phyloP scores from a whole-genome alignment of 1,284 basidiomycete genomes.

The Schizophyllum commune region DNA sequence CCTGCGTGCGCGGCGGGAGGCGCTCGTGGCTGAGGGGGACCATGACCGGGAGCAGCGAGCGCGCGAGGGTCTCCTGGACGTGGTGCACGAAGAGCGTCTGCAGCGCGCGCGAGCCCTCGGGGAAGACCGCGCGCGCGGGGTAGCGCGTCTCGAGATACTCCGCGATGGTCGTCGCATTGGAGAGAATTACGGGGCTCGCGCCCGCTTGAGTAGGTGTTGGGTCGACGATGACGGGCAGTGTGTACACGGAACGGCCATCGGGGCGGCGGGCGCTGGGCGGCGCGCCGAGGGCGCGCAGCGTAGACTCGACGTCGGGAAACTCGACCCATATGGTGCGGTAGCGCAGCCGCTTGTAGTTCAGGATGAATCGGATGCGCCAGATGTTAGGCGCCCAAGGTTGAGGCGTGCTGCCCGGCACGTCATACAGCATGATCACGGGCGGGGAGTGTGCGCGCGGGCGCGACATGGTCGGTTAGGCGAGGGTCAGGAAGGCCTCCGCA shows the following conservation, averaged over 20 bases:
- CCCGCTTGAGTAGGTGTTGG: slow-evolving; percentile 10
- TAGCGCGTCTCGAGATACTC: slow-evolving; percentile 65
- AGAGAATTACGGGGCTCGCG: slow-evolving; percentile 34
- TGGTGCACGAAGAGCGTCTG: slow-evolving; percentile 65
- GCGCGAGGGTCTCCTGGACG: slow-evolving; percentile 55
- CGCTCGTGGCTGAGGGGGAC: slow-evolving; percentile 57
- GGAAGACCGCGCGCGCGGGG: slow-evolving; percentile 60
- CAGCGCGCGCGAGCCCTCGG: slow-evolving; percentile 57
- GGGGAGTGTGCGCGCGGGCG: neutral
- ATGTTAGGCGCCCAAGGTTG: slow-evolving; percentile 70
- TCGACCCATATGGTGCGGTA: slow-evolving; percentile 65
- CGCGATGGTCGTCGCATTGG: slow-evolving; percentile 53
- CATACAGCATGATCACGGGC: slow-evolving; percentile 57
- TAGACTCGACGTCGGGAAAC: slow-evolving; percentile 56
- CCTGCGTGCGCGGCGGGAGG: slow-evolving; percentile 46
- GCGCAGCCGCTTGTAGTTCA: slow-evolving; percentile 64
- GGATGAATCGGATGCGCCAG: slow-evolving; percentile 49
- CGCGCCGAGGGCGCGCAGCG: slow-evolving; percentile 49
- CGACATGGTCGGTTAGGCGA: neutral
- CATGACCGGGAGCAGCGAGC: slow-evolving; percentile 63
- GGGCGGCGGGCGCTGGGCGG: slow-evolving; percentile 42
- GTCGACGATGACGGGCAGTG: slow-evolving; percentile 57
- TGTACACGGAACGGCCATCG: slow-evolving; percentile 56
- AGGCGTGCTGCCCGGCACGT: slow-evolving; percentile 48
- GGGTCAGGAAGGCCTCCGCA: neutral